Conservation (phyloP, 1,284 basidiomycete genomes). For the Termitomyces sp. region DNA sequence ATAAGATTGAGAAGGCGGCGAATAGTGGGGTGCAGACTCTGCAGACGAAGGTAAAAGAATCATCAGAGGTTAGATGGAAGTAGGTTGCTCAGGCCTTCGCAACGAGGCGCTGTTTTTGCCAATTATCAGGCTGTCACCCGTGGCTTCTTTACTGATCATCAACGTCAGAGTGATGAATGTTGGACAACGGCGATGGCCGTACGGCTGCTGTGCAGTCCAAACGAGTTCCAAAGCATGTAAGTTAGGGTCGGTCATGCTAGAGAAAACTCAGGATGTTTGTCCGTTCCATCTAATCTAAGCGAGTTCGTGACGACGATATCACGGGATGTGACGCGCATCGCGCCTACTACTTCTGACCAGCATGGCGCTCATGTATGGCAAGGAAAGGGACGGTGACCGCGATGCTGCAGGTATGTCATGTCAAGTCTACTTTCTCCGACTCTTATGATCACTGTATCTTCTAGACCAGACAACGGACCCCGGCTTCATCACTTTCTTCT, state of each 20-base stretch:
- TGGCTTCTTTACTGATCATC: neutral
- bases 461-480: conserved; percentile 59
- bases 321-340: conserved; percentile 16
- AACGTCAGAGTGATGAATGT: neutral
- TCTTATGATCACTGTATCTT: neutral
- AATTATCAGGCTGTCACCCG: too few species aligned
- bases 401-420: conserved; percentile 33
- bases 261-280: too few species aligned
- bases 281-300: neutral
- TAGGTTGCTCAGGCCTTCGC: neutral
- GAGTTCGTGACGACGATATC: conserved; percentile 4
- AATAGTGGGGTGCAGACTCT: neutral
- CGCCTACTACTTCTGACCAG: neutral
- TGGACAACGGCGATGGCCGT: neutral
- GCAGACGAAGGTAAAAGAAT: neutral
- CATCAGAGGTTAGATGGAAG: neutral
- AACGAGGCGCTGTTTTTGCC: neutral
- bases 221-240: too few species aligned
- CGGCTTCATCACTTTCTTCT: conserved; percentile 74
- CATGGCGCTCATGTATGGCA: conserved; percentile 66
- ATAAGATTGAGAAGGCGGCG: neutral
- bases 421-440: neutral
- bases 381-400: conserved; percentile 54
- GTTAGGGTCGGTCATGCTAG: too few species aligned
- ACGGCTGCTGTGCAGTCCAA: too few species aligned